A percentile compares a stretch with the other conserved stretches of the same genome.
Evolutionary conservation across 257 asterid genomes (phyloP).

Genomic region (Euphrasia confusa): DNA sequence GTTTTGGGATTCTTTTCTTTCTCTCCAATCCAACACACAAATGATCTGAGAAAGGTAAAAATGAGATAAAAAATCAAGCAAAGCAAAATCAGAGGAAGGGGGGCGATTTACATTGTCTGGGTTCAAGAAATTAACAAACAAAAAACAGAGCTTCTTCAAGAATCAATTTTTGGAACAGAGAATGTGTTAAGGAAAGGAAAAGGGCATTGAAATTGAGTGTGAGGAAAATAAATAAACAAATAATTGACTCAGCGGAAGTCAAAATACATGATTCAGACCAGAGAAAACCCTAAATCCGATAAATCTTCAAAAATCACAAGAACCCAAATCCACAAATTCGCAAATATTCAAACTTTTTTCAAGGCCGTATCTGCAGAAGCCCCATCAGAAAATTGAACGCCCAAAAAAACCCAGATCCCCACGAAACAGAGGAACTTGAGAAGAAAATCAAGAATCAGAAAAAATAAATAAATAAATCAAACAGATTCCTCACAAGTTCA

Average conservation of each 20-base stretch:
- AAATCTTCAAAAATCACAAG: slow-evolving; percentile 22
- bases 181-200: slow-evolving; percentile 49
- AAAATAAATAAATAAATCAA: too few relatives aligned
- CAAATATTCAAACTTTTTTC: slow-evolving; percentile 34
- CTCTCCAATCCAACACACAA: background rate
- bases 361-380: slow-evolving; percentile 7
- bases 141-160: slow-evolving; percentile 53
- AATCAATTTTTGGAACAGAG: slow-evolving; percentile 52
- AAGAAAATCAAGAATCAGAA: background rate
- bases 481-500: too few relatives aligned
- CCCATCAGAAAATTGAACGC: too few relatives aligned
- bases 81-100: slow-evolving; percentile 29
- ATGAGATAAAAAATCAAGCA: slow-evolving; percentile 21
- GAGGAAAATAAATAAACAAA: slow-evolving; percentile 27
- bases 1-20: background rate
- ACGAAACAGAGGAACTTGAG: slow-evolving; percentile 23
- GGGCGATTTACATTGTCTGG: slow-evolving; percentile 19
- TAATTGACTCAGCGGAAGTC: slow-evolving; percentile 24
- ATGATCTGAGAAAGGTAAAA: slow-evolving; percentile 33
- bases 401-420: slow-evolving; percentile 44
- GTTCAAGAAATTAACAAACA: slow-evolving; percentile 33
- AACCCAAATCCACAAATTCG: slow-evolving; percentile 28
- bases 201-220: slow-evolving; percentile 29
- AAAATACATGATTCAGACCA: slow-evolving; percentile 36
- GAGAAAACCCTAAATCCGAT: slow-evolving; percentile 43